A percentile compares a stretch with the other conserved stretches of the same genome.
phyloP scores from a whole-genome alignment of 495 filamentous ascomycete genomes.

The Antarctomyces pellizariae region DNA sequence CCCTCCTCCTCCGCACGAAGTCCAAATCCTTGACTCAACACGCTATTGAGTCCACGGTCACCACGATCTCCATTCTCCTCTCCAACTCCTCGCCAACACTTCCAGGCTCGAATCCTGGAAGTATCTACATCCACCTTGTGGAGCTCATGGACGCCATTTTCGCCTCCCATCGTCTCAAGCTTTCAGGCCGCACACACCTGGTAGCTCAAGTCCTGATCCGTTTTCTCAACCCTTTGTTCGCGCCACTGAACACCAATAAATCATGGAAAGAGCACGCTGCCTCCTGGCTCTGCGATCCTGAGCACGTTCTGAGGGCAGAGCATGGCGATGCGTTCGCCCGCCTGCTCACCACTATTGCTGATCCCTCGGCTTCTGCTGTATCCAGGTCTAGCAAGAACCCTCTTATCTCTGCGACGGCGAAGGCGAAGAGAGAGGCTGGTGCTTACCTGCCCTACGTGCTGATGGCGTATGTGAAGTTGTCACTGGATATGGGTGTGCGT shows the following conservation, averaged over 20 bases:
- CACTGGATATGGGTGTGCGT: conserved; percentile 26
- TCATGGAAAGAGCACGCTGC: conserved; percentile 11
- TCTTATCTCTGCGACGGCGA: conserved; percentile 54
- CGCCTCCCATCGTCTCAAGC: conserved; percentile 36
- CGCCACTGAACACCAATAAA: conserved; percentile 20
- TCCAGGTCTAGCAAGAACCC: conserved; percentile 21
- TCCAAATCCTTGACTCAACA: conserved; percentile 35
- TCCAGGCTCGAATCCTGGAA: conserved; percentile 19
- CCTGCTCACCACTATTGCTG: conserved; percentile 52
- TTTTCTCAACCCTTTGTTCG: conserved; percentile 41
- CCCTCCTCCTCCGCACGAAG: conserved; percentile 31
- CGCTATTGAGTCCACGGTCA: conserved; percentile 42
- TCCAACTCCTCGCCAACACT: conserved; percentile 19
- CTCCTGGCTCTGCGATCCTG: conserved; percentile 22
- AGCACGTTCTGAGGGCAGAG: conserved; percentile 15
- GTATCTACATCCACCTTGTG: conserved; percentile 38
- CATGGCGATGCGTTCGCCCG: conserved; percentile 43
- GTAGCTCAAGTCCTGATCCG: conserved; percentile 36
- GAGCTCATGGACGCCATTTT: conserved; percentile 30
- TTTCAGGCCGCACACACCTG: conserved; percentile 47
- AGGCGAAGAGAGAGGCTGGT: conserved; percentile 49
- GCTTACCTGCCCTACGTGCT: conserved; percentile 52
- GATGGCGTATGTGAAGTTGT: conserved; percentile 43
- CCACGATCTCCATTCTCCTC: conserved; percentile 28
- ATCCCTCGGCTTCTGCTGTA: conserved; percentile 54